phyloP scores from a whole-genome alignment of 306 rosid genomes.

The Myrica gale region DNA sequence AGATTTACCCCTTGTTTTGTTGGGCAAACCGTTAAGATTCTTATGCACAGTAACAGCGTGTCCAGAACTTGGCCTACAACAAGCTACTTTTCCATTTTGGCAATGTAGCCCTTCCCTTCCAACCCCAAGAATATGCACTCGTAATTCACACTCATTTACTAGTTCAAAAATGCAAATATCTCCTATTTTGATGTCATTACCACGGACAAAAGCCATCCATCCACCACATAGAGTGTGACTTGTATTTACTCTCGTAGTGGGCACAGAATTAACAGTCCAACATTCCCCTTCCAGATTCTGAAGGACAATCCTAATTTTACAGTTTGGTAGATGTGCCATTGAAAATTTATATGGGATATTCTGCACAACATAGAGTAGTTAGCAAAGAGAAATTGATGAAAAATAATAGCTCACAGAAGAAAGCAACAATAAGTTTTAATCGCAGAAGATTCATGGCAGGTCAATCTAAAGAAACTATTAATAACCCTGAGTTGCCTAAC shows the following conservation, averaged over 20 bases:
- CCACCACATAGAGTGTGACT: slow-evolving; percentile 97
- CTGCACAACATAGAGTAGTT: slow-evolving; percentile 45
- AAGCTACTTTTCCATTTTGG: slow-evolving; percentile 52
- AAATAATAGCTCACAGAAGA: neutral
- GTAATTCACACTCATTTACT: slow-evolving; percentile 73
- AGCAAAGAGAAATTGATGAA: slow-evolving; percentile 15
- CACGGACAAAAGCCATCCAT: slow-evolving; percentile 94
- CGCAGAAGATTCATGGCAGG: neutral
- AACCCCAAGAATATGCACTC: slow-evolving; percentile 54
- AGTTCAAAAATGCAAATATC: slow-evolving; percentile 90
- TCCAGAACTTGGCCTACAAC: slow-evolving; percentile 41
- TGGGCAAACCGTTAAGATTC: slow-evolving; percentile 44
- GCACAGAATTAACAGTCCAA: slow-evolving; percentile 94
- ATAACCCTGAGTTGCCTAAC: slow-evolving; percentile 1
- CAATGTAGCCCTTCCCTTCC: slow-evolving; percentile 51
- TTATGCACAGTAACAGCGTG: slow-evolving; percentile 41
- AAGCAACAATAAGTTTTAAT: neutral
- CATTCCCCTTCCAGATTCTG: slow-evolving; percentile 78
- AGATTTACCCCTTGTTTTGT: slow-evolving; percentile 47
- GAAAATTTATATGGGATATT: slow-evolving; percentile 85
- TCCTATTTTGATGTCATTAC: slow-evolving; percentile 69
- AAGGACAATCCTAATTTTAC: slow-evolving; percentile 77
- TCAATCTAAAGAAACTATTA: neutral
- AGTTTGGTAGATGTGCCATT: slow-evolving; percentile 82
- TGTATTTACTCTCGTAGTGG: slow-evolving; percentile 83